These are phyloP conservation scores for Gigaspora rosea DNA, from an alignment of 192 early-diverging fungal species.

Conservation along the genomic window DNA sequence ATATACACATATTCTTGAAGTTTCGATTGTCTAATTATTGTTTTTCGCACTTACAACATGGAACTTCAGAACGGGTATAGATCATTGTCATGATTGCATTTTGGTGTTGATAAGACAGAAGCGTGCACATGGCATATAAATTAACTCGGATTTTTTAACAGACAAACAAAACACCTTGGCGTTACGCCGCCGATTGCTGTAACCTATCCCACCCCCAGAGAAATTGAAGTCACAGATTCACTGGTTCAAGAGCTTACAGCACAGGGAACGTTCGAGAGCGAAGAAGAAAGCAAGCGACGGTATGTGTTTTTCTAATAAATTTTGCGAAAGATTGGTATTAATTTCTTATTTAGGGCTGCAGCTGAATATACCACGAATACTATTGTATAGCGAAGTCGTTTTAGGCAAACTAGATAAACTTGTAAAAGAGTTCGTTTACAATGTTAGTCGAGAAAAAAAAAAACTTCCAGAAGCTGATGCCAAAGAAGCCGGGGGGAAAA, in stretches of 20 bases:
- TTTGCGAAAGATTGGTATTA: background rate
- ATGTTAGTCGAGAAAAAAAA: constrained; percentile 65
- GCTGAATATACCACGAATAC: too few relatives aligned
- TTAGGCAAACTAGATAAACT: constrained; percentile 85
- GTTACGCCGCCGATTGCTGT: constrained; percentile 81
- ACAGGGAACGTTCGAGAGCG: constrained; percentile 84
- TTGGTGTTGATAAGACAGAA: too few relatives aligned
- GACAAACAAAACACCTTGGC: constrained; percentile 56
- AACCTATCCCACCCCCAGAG: constrained; percentile 60
- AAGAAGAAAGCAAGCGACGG: constrained; percentile 82
- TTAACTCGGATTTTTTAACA: background rate
- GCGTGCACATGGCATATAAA: too few relatives aligned
- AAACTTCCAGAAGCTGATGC: constrained; percentile 82
- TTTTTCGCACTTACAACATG: too few relatives aligned
- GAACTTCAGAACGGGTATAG: too few relatives aligned
- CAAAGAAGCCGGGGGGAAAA: constrained; percentile 88
- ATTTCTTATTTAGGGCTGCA: background rate
- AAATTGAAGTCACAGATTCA: constrained; percentile 67
- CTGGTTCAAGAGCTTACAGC: constrained; percentile 72
- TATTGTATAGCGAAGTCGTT: constrained; percentile 69
- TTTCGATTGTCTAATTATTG: too few relatives aligned
- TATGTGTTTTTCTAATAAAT: constrained; percentile 33
- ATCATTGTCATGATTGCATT: too few relatives aligned
- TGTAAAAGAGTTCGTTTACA: constrained; percentile 91
- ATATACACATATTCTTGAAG: too few relatives aligned